Evolutionary conservation across 805 yeast species (phyloP), one percentile per base, ranked within the genome.

Genomic region (Babjeviella inositovora): DNA sequence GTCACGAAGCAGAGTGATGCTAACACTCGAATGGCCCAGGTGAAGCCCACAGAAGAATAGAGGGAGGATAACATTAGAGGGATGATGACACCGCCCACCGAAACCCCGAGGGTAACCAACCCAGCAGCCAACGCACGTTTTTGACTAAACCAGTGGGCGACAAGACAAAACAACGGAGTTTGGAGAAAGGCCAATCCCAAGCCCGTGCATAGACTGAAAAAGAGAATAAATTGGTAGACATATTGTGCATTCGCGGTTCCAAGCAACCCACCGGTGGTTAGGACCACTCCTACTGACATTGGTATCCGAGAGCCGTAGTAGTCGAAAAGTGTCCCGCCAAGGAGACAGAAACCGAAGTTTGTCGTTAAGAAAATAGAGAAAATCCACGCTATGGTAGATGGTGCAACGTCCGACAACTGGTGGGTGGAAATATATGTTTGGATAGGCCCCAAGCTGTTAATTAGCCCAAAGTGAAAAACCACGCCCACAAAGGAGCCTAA

Each of bases 381-480:
- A 27, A 76, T 63, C 90, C 87, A 77, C 1, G 80, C 67, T 4
- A 73, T 52, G 3, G 64, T 41, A 11, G 71, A 53, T 9, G 67
- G 51, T 9, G 59, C 40, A 12, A 54, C 41, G 16, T 52, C 32
- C 5, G 38, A 36, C 27, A 76, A 49, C 29, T 69, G 70, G 36
- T 72, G 61, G 10, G 45, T 41, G 3, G 65, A 46, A 2, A 75
- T 57, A 39, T 68, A 73, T 1, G 79, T 65, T 41, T 75, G 79
- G 18, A 75, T 53, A 1, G 71, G 74, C 25, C 84, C 82, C 8
- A 64, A 55, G 1, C 77, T 47, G 37, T 75, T 76, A 44, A 71
- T 53, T 14, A 76, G 32, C 2, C 92, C 92, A 37, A 74, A 65
- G 4, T 65, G 54, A 20, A 64, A 60, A 5, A 65, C 39, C 29